Evolutionary conservation across 1,284 basidiomycete species (phyloP).

Genomic region (Apiotrichum mycotoxinovorans): DNA sequence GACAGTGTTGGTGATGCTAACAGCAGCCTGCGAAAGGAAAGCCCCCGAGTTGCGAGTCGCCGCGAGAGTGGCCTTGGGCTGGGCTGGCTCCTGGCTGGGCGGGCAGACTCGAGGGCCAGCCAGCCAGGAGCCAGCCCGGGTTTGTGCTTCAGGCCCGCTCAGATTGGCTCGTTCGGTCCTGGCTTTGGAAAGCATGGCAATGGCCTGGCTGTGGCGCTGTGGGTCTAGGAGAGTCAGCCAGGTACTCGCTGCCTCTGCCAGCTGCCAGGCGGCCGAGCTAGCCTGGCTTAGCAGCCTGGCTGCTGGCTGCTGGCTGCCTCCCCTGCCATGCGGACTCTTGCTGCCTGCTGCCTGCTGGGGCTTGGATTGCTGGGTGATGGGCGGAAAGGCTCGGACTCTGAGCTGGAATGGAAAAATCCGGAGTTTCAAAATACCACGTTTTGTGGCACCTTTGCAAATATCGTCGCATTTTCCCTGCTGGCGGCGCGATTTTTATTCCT

Average conservation of each 20-base stretch:
- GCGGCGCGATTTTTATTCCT: no score
- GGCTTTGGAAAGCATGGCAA: no score
- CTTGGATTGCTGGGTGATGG: background rate
- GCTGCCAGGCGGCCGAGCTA: no score
- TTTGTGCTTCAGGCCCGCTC: slow-evolving; percentile 3
- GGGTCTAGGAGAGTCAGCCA: background rate
- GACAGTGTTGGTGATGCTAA: slow-evolving; percentile 7
- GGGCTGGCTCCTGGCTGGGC: no score
- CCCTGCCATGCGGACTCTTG: background rate
- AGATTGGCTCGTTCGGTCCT: no score
- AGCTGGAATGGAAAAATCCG: background rate
- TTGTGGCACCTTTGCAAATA: background rate
- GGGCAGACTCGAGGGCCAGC: no score
- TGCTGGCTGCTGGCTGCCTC: no score
- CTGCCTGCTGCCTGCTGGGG: background rate
- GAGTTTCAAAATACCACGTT: background rate
- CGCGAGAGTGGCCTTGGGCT: no score
- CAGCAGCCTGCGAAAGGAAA: no score
- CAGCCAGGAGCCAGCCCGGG: no score
- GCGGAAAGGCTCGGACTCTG: background rate
- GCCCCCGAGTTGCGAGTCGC: no score
- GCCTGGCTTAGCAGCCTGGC: no score
- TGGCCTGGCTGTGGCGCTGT: background rate
- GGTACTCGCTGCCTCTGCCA: background rate
- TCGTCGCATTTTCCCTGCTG: background rate